phyloP scores from a whole-genome alignment of 225 moss, liverwort and hornwort genomes.

The Neckera pumila region DNA sequence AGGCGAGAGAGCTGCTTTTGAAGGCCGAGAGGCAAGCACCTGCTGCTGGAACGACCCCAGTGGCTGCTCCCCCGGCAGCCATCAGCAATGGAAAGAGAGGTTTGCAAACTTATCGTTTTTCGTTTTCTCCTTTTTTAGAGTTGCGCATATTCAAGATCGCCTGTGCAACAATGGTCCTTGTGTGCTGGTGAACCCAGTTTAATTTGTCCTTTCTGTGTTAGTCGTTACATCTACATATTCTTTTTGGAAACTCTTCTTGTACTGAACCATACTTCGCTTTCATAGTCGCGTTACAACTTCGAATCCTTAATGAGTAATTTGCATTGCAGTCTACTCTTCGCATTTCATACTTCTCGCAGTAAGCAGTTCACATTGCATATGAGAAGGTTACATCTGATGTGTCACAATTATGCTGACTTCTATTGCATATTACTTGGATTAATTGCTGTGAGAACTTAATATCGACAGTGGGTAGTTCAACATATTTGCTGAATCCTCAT shows the following conservation, averaged over 20 bases:
- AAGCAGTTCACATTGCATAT: not conserved
- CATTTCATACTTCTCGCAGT: not conserved
- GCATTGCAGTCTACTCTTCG: not conserved
- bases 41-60: conserved; percentile 9
- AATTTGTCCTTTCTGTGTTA: not conserved
- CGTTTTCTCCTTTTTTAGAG: not conserved
- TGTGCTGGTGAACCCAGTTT: not conserved
- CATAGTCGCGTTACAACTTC: not conserved
- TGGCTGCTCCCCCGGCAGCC: conserved; percentile 8
- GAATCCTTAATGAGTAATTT: not conserved
- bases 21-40: conserved; percentile 60
- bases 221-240: not conserved
- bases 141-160: not conserved
- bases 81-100: conserved; percentile 47
- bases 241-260: not conserved
- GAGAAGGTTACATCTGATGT: not conserved
- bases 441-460: not conserved
- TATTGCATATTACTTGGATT: not conserved
- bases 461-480: not conserved
- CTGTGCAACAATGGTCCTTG: not conserved
- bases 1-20: conserved; percentile 63
- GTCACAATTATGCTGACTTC: not conserved
- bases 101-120: not conserved
- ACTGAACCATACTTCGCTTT: not conserved
- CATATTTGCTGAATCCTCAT: not conserved